Base-by-base conservation (phyloP, 495 filamentous ascomycete genomes). In the Glutinoglossum americanum region DNA sequence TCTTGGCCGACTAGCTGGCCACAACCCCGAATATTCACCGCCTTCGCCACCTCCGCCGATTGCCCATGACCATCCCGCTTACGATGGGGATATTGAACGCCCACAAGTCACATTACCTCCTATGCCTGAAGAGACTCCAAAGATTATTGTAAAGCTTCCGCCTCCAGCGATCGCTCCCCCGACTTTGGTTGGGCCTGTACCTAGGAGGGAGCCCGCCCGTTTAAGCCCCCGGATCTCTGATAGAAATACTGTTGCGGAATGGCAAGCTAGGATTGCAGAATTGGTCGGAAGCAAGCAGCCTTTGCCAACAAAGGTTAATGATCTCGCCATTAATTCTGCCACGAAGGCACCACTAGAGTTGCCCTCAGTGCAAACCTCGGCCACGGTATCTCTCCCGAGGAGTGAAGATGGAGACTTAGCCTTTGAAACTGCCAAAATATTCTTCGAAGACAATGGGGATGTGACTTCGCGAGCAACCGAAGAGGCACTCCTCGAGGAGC, bases 401-500 rank as follows among this genome's bases (percentile, higher is more conserved):
- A 67, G 63, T 27, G 61, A 53, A 30, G 62, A 61, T 35, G 62
- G 53, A 56, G 66, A 62, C 15, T 33, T 58, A 15, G 65, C 63
- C 11, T 57, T 57, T 25, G 71, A 70, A 35, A 68, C 70, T 4
- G 37, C 57, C 13, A 30, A n/a, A 15, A 65, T 28, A 45, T 67
- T 64, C 30, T 59, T 32, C 19, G 33, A 39, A 13, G 32, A 30
- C 33, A 51, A 56, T 23, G 58, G 23, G 15, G 55, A 51, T 25
- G 55, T 64, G 26, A 74, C 71, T 41, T 78, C 76, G 3, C 80
- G 77, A 60, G 77, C 78, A 26, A 81, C 83, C 62, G 82, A 81
- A 32, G 85, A 90, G 60, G 84, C 83, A 58, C 83, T 87, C 61
- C 87, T 90, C 57, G 85, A 87, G 59, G 83, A 89, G 64, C 83